Conservation (phyloP, 2,329 filamentous ascomycete genomes). For the Colletotrichum sojae region DNA sequence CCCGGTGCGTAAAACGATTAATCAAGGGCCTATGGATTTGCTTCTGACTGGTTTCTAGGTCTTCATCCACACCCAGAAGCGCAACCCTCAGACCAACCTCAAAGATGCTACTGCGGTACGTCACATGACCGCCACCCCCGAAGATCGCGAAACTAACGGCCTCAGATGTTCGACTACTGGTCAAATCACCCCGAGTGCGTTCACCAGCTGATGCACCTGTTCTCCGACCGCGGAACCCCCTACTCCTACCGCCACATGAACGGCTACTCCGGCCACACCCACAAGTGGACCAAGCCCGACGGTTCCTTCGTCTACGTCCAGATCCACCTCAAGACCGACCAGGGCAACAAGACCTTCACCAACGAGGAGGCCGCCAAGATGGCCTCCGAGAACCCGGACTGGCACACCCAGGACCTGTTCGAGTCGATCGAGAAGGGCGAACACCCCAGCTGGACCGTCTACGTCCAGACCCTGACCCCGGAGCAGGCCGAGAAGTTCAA, state of each 20-base stretch:
- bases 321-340: conserved; percentile 74
- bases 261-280: conserved; percentile 76
- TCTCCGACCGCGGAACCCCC: conserved; percentile 76
- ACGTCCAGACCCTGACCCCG: conserved; percentile 74
- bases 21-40: neutral
- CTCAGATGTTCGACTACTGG: conserved; percentile 57
- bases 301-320: conserved; percentile 77
- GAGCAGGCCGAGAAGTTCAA: conserved; percentile 72
- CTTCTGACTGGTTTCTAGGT: conserved; percentile 46
- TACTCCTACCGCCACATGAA: conserved; percentile 77
- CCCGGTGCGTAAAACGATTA: conserved; percentile 55
- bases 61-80: conserved; percentile 85
- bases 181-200: conserved; percentile 73
- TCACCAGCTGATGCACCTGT: conserved; percentile 76
- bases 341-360: conserved; percentile 73
- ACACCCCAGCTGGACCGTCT: conserved; percentile 74
- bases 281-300: conserved; percentile 75
- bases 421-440: conserved; percentile 74
- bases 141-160: conserved; percentile 3
- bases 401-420: conserved; percentile 74
- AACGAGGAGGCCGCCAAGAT: conserved; percentile 69
- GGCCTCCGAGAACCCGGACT: conserved; percentile 72
- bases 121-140: conserved; percentile 1
- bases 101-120: conserved; percentile 76
- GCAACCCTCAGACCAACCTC: conserved; percentile 79